Conservation (phyloP, 257 asterid genomes). For the Striga asiatica region DNA sequence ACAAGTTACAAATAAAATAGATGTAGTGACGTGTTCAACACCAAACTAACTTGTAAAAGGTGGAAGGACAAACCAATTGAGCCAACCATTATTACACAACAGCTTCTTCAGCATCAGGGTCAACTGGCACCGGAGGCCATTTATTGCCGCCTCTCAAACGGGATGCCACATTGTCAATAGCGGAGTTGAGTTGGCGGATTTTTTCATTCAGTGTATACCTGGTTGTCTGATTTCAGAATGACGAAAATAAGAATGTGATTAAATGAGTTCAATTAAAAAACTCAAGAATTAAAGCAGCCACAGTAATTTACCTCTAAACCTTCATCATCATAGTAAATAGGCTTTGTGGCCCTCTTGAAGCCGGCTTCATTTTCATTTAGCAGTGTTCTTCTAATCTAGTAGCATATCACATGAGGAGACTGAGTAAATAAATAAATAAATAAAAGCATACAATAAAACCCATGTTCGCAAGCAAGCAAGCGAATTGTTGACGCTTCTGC, state of each 20-base stretch:
- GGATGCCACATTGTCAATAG: conserved; percentile 74
- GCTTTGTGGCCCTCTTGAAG: conserved; percentile 57
- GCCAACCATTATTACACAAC: conserved; percentile 26
- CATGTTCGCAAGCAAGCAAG: neutral
- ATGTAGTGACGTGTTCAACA: no score
- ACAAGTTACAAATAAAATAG: no score
- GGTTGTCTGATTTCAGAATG: conserved; percentile 36
- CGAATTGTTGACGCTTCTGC: neutral
- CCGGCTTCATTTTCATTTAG: conserved; percentile 82
- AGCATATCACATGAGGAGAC: conserved; percentile 9
- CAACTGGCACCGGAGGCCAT: conserved; percentile 40
- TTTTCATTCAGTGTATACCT: conserved; percentile 64
- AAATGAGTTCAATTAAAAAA: no score
- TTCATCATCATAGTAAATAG: conserved; percentile 70
- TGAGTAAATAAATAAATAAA: neutral
- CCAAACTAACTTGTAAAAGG: no score
- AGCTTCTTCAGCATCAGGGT: conserved; percentile 59
- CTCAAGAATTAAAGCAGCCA: neutral
- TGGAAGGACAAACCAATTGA: no score
- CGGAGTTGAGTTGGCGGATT: conserved; percentile 71
- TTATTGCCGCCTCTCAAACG: conserved; percentile 79
- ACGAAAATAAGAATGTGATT: neutral
- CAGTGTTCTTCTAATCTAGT: conserved; percentile 70
- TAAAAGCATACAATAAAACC: neutral
- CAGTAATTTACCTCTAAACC: conserved; percentile 53